Conservation (phyloP, 1,139 yeast genomes). For the Debaryomycetaceae sp. region DNA sequence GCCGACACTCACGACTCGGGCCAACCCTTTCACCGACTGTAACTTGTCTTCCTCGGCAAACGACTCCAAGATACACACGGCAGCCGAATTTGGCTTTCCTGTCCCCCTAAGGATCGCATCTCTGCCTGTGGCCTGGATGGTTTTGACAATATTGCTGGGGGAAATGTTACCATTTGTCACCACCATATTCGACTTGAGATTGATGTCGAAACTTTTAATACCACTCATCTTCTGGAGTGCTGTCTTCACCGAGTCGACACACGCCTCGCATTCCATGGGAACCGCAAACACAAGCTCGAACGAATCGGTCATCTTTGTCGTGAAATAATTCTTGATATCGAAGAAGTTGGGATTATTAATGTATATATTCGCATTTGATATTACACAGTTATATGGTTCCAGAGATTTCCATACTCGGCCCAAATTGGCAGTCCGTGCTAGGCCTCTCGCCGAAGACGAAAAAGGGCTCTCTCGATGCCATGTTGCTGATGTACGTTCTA, state of each 20-base stretch:
- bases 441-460: neutral
- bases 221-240: constrained; percentile 51
- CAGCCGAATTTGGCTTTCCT: constrained; percentile 84
- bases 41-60: constrained; percentile 46
- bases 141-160: constrained; percentile 64
- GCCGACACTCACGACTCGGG: constrained; percentile 75
- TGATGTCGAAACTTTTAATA: constrained; percentile 47
- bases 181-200: constrained; percentile 55
- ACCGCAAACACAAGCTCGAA: constrained; percentile 72
- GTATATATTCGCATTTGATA: neutral
- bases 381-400: neutral
- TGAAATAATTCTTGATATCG: neutral
- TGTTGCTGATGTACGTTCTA: too few relatives aligned
- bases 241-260: constrained; percentile 57
- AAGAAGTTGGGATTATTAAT: neutral
- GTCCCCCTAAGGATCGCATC: constrained; percentile 93
- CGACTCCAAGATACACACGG: constrained; percentile 84
- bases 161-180: constrained; percentile 62
- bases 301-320: constrained; percentile 31
- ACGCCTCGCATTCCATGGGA: constrained; percentile 68
- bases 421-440: neutral
- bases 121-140: constrained; percentile 69
- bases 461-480: too few relatives aligned
- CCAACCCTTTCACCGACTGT: constrained; percentile 80
- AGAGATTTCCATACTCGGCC: neutral